Evolutionary conservation across 2,329 filamentous ascomycete genomes (phyloP).

Genomic region (Ascochyta clinopodiicola): DNA sequence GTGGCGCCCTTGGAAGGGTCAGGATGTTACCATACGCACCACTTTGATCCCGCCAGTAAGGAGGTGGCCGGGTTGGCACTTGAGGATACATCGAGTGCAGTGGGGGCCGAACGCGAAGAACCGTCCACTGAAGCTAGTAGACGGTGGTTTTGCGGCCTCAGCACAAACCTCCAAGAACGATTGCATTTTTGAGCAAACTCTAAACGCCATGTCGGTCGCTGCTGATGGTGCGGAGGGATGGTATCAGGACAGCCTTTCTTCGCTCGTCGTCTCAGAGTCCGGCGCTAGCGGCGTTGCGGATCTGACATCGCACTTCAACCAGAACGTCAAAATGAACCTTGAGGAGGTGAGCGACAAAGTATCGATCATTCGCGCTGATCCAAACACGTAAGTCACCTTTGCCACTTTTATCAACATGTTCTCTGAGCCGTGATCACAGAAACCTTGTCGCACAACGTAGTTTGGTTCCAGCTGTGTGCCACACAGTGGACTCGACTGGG

Average conservation of each 20-base stretch:
- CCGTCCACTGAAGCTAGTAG: constrained; percentile 7
- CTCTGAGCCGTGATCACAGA: background rate
- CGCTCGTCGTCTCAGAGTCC: constrained; percentile 19
- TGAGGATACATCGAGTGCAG: constrained; percentile 19
- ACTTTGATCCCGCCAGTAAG: constrained; percentile 12
- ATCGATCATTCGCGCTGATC: constrained; percentile 23
- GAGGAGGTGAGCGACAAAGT: background rate
- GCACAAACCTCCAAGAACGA: constrained; percentile 15
- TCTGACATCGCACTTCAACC: constrained; percentile 11
- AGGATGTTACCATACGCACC: constrained; percentile 10
- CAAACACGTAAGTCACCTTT: constrained; percentile 25
- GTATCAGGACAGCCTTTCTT: constrained; percentile 10
- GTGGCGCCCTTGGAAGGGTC: constrained; percentile 22
- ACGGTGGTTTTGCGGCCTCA: constrained; percentile 22
- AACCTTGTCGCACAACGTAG: constrained; percentile 22
- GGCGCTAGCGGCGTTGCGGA: constrained; percentile 24
- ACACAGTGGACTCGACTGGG: background rate
- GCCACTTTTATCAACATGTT: background rate
- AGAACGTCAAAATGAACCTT: background rate
- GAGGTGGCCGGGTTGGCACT: constrained; percentile 23
- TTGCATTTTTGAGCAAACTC: constrained; percentile 22
- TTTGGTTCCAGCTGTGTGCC: constrained; percentile 19
- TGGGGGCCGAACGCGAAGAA: background rate
- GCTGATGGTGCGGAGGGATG: constrained; percentile 5
- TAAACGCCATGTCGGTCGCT: background rate